Evolutionary conservation across 2,329 filamentous ascomycete genomes (phyloP).

Genomic region (Fusarium camptoceras): DNA sequence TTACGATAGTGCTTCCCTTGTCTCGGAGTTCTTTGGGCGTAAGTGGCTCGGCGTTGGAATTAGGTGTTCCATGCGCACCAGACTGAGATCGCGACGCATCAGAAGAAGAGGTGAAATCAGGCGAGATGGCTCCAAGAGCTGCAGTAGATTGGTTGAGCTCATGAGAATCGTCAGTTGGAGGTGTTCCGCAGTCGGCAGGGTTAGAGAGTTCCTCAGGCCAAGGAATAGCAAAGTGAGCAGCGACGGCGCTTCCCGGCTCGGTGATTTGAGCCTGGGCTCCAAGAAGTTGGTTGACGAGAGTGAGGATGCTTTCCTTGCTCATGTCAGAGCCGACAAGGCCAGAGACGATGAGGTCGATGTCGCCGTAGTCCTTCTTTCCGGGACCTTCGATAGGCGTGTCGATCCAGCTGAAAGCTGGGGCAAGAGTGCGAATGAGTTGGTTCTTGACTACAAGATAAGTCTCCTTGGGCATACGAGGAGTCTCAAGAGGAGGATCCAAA

Average conservation of each 20-base stretch:
- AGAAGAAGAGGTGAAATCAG: neutral
- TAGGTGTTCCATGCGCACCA: neutral
- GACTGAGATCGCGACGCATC: neutral
- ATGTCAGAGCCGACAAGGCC: slow-evolving; percentile 41
- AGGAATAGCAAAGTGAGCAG: slow-evolving; percentile 65
- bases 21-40: neutral
- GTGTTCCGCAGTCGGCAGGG: neutral
- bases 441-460: slow-evolving; percentile 67
- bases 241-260: slow-evolving; percentile 36
- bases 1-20: slow-evolving; percentile 1
- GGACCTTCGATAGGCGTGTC: slow-evolving; percentile 75
- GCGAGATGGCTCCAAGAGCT: neutral
- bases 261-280: slow-evolving; percentile 57
- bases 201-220: slow-evolving; percentile 56
- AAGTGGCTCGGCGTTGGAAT: neutral
- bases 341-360: slow-evolving; percentile 77
- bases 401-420: slow-evolving; percentile 62
- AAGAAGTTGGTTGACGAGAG: slow-evolving; percentile 51
- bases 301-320: slow-evolving; percentile 47
- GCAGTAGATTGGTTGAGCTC: neutral
- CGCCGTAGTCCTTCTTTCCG: slow-evolving; percentile 74
- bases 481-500: slow-evolving; percentile 61
- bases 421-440: slow-evolving; percentile 60
- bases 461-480: slow-evolving; percentile 72
- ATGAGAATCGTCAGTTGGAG: neutral